These are phyloP conservation scores for Boletus eberwhitei DNA, from an alignment of 768 basidiomycete genomes.

Conservation along the genomic window DNA sequence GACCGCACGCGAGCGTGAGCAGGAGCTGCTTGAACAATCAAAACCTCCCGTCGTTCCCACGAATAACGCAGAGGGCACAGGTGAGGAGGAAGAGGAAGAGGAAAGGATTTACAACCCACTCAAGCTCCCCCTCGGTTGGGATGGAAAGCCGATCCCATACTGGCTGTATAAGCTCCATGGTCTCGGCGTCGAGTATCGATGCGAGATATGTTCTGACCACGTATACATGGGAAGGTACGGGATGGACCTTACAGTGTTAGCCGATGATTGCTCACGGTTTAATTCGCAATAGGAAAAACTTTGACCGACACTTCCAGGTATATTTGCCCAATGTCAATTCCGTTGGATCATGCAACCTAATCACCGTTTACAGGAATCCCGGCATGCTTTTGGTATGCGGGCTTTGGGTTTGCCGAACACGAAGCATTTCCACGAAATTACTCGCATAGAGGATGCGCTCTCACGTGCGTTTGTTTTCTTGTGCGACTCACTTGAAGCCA, in stretches of 20 bases:
- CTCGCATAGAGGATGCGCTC: conserved; percentile 93
- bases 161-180: conserved; percentile 99
- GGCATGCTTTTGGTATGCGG: conserved; percentile 98
- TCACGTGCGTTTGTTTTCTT: conserved; percentile 58
- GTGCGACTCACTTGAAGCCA: neutral
- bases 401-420: conserved; percentile 96
- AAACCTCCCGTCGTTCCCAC: conserved; percentile 48
- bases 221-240: conserved; percentile 92
- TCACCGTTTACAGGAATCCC: conserved; percentile 62
- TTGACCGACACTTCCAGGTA: conserved; percentile 93
- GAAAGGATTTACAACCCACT: conserved; percentile 97
- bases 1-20: conserved; percentile 96
- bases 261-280: conserved; percentile 13
- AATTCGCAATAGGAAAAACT: conserved; percentile 70
- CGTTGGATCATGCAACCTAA: conserved; percentile 12
- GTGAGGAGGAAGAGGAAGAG: conserved; percentile 89
- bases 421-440: conserved; percentile 99
- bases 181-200: conserved; percentile 94
- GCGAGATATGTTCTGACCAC: conserved; percentile 96
- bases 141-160: conserved; percentile 98
- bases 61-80: conserved; percentile 42
- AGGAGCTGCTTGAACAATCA: conserved; percentile 77
- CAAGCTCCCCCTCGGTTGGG: conserved; percentile 95
- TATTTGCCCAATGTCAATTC: conserved; percentile 12
- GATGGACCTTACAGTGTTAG: neutral